These are phyloP conservation scores for Hypoxylon sp. DNA, from an alignment of 2,329 filamentous ascomycete genomes.

Conservation along the genomic window DNA sequence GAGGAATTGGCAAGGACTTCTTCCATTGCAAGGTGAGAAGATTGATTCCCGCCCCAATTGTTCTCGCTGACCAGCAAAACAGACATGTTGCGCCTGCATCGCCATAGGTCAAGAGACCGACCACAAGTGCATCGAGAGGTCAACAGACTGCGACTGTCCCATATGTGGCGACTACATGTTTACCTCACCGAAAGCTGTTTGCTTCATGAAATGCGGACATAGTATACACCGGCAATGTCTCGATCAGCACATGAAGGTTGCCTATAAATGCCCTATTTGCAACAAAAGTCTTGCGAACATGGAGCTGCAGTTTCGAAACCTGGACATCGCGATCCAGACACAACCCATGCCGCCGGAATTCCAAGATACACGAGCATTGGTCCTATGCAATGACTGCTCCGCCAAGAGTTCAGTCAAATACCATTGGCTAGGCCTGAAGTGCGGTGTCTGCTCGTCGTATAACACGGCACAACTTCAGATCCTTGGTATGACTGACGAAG, in stretches of 20 bases:
- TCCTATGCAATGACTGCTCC: slow-evolving; percentile 95
- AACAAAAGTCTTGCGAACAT: slow-evolving; percentile 98
- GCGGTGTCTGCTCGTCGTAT: slow-evolving; percentile 78
- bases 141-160: slow-evolving; percentile 95
- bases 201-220: slow-evolving; percentile 96
- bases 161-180: slow-evolving; percentile 98
- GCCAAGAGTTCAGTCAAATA: slow-evolving; percentile 88
- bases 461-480: slow-evolving; percentile 78
- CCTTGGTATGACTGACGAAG: slow-evolving; percentile 59
- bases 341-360: slow-evolving; percentile 96
- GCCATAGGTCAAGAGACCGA: slow-evolving; percentile 86
- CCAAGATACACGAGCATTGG: slow-evolving; percentile 81
- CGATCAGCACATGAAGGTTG: slow-evolving; percentile 86
- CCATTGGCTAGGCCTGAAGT: slow-evolving; percentile 96
- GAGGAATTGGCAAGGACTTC: slow-evolving; percentile 95
- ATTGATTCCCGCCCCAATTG: neutral
- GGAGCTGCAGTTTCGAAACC: slow-evolving; percentile 92
- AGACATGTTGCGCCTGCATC: slow-evolving; percentile 95
- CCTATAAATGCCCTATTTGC: slow-evolving; percentile 97
- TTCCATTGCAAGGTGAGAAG: slow-evolving; percentile 90
- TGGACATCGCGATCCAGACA: slow-evolving; percentile 86
- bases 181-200: slow-evolving; percentile 87
- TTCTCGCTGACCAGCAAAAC: slow-evolving; percentile 25
- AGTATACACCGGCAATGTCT: slow-evolving; percentile 95
- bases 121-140: slow-evolving; percentile 94